Conservation (phyloP, 1,139 yeast genomes). For the Arxiozyma slooffiae region DNA sequence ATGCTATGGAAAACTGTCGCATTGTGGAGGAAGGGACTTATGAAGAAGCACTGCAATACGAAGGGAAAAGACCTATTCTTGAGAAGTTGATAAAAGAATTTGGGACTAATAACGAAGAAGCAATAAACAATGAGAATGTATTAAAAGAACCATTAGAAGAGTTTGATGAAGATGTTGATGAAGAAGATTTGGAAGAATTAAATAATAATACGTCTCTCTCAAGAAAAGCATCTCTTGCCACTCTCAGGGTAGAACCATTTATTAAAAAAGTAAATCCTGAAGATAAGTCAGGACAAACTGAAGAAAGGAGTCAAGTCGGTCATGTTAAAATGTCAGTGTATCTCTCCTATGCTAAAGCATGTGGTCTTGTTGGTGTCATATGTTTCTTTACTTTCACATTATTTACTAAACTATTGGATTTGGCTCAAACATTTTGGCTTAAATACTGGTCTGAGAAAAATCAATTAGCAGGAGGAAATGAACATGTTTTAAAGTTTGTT, state of each 20-base stretch:
- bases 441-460: slow-evolving; percentile 53
- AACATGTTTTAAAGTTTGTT: slow-evolving; percentile 43
- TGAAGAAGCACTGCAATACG: slow-evolving; percentile 37
- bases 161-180: slow-evolving; percentile 5
- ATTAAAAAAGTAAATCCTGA: slow-evolving; percentile 20
- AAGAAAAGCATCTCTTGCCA: slow-evolving; percentile 55
- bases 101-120: slow-evolving; percentile 31
- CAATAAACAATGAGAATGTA: neutral
- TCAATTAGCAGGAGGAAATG: slow-evolving; percentile 38
- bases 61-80: slow-evolving; percentile 29
- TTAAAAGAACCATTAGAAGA: neutral
- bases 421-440: slow-evolving; percentile 47
- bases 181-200: slow-evolving; percentile 10
- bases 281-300: slow-evolving; percentile 33
- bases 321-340: slow-evolving; percentile 58
- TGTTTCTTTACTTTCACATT: slow-evolving; percentile 37
- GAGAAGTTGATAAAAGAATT: slow-evolving; percentile 45
- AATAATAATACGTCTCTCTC: slow-evolving; percentile 25
- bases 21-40: slow-evolving; percentile 55
- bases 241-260: slow-evolving; percentile 33
- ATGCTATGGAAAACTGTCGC: slow-evolving; percentile 50
- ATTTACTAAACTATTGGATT: slow-evolving; percentile 40
- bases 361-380: slow-evolving; percentile 46
- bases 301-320: slow-evolving; percentile 46
- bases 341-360: slow-evolving; percentile 53